Percentiles rank a stretch among this genome's conserved stretches.
Evolutionary conservation across 768 basidiomycete genomes (phyloP).

Genomic region (Phaffia tasmanica): DNA sequence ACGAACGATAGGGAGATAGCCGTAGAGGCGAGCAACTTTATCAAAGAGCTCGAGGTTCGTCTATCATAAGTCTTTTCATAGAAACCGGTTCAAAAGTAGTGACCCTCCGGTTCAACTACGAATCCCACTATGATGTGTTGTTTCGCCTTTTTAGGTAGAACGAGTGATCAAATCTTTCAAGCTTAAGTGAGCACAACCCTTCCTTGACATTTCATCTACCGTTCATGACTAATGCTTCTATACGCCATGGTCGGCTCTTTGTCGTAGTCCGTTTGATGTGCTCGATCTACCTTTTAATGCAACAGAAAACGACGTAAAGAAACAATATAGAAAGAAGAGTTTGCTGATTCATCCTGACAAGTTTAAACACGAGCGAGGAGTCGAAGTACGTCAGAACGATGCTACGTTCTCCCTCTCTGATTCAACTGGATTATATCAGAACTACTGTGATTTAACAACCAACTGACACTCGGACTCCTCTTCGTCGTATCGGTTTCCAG

Average conservation of each 20-base stretch:
- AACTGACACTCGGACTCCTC: neutral
- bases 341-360: conserved; percentile 94
- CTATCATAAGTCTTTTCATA: no score
- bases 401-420: no score
- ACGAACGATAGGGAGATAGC: conserved; percentile 18
- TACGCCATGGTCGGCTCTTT: neutral
- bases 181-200: conserved; percentile 57
- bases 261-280: conserved; percentile 76
- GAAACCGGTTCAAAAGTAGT: no score
- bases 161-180: conserved; percentile 91
- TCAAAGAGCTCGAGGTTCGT: conserved; percentile 27
- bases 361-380: conserved; percentile 62
- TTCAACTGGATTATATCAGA: no score
- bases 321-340: conserved; percentile 47
- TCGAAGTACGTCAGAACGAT: conserved; percentile 16
- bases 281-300: conserved; percentile 55
- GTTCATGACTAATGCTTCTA: neutral
- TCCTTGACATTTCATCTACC: neutral
- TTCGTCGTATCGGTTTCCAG: conserved; percentile 48
- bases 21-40: conserved; percentile 25
- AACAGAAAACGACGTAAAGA: conserved; percentile 72
- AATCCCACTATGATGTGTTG: no score
- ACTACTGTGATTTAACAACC: no score
- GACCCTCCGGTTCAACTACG: no score
- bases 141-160: conserved; percentile 42